Evolutionary conservation across 345 rosid species (phyloP).

Genomic region (Arabis hirsuta): DNA sequence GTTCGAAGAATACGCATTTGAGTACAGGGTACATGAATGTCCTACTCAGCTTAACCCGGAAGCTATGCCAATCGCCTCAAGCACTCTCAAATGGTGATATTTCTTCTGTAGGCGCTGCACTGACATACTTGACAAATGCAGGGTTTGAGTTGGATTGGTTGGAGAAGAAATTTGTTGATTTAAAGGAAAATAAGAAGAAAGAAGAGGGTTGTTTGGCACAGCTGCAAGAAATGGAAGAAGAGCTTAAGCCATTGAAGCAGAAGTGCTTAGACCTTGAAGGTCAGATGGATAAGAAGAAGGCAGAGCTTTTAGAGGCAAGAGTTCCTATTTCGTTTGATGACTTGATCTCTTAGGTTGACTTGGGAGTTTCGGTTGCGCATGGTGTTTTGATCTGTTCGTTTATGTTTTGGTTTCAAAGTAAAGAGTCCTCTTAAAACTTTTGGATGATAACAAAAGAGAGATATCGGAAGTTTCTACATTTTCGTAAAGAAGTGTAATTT

Average conservation of each 20-base stretch:
- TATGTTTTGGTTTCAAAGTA: slow-evolving; percentile 43
- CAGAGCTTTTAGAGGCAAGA: background rate
- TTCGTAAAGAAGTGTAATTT: too few relatives aligned
- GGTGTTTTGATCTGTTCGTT: background rate
- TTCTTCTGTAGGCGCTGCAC: background rate
- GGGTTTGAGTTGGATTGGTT: background rate
- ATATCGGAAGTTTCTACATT: too few relatives aligned
- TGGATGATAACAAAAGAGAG: too few relatives aligned
- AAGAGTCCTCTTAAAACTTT: slow-evolving; percentile 31
- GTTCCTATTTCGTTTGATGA: background rate
- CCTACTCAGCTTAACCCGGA: background rate
- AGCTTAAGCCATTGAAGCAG: background rate
- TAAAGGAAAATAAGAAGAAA: background rate
- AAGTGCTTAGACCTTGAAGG: background rate
- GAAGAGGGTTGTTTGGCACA: background rate
- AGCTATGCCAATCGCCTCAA: background rate
- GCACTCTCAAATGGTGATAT: background rate
- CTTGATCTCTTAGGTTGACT: background rate
- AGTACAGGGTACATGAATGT: slow-evolving; percentile 10
- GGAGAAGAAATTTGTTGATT: background rate
- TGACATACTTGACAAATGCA: background rate
- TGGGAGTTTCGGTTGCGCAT: background rate
- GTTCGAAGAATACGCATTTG: background rate
- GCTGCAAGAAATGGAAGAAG: background rate
- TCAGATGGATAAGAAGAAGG: slow-evolving; percentile 14